phyloP scores from a whole-genome alignment of 768 basidiomycete genomes.

The Pleurotus salmoneostramineus region DNA sequence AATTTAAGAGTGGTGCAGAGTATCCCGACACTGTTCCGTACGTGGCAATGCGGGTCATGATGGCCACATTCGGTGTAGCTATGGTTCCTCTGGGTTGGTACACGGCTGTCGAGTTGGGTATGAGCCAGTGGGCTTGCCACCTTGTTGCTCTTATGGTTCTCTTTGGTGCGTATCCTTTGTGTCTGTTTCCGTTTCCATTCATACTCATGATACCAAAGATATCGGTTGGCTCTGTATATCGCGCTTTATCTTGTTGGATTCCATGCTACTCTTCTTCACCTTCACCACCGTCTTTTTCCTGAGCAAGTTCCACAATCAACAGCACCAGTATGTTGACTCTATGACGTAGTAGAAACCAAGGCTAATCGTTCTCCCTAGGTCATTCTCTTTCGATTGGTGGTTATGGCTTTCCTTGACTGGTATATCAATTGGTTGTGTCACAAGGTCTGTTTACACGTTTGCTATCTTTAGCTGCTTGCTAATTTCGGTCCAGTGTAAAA shows the following conservation, averaged over 20 bases:
- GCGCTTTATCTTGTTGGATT: slow-evolving; percentile 95
- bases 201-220: slow-evolving; percentile 44
- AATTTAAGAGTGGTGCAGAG: slow-evolving; percentile 87
- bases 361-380: slow-evolving; percentile 36
- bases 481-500: slow-evolving; percentile 64
- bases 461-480: slow-evolving; percentile 9
- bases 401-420: slow-evolving; percentile 91
- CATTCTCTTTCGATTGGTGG: slow-evolving; percentile 98
- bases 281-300: slow-evolving; percentile 94
- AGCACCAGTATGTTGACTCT: slow-evolving; percentile 67
- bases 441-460: slow-evolving; percentile 48
- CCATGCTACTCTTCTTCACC: slow-evolving; percentile 99
- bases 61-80: slow-evolving; percentile 91
- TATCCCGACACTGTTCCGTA: slow-evolving; percentile 89
- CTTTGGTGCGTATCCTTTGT: slow-evolving; percentile 51
- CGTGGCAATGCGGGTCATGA: slow-evolving; percentile 91
- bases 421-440: slow-evolving; percentile 93
- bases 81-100: slow-evolving; percentile 98
- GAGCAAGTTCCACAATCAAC: slow-evolving; percentile 96
- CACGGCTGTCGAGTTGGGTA: slow-evolving; percentile 89
- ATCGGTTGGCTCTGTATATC: slow-evolving; percentile 97
- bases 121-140: slow-evolving; percentile 88
- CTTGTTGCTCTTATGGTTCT: slow-evolving; percentile 92
- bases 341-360: slow-evolving; percentile 7
- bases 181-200: slow-evolving; percentile 3